These are phyloP conservation scores for Castanea mollissima DNA, from an alignment of 306 rosid genomes.

Conservation along the genomic window DNA sequence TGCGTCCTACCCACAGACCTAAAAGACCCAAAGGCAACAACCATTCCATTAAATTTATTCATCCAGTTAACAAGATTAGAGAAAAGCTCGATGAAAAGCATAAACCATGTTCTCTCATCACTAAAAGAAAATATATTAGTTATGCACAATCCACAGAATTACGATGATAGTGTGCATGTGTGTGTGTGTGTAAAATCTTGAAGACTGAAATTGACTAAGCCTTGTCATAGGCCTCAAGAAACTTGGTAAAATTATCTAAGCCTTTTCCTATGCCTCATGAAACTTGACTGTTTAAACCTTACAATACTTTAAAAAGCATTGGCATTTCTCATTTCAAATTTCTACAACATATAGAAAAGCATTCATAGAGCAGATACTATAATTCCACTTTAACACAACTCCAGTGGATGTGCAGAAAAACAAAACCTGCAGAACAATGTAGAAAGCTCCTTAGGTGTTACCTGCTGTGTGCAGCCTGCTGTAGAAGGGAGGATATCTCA, in stretches of 20 bases:
- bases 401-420: not conserved
- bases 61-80: conserved; percentile 6
- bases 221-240: not conserved
- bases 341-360: not conserved
- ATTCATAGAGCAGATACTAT: not conserved
- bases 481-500: conserved; percentile 86
- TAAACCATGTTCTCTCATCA: not conserved
- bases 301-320: not conserved
- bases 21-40: conserved; percentile 21
- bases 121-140: not conserved
- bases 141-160: not conserved
- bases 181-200: not conserved
- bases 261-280: not conserved
- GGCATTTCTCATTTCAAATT: conserved; percentile 12
- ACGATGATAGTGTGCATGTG: too few species aligned
- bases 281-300: not conserved
- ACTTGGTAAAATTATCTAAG: not conserved
- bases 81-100: not conserved
- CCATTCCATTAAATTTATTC: not conserved
- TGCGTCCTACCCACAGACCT: conserved; percentile 97
- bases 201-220: not conserved
- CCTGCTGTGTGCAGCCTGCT: conserved; percentile 91
- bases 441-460: conserved; percentile 15
- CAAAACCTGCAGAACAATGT: not conserved
- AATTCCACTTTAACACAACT: not conserved